phyloP scores from a whole-genome alignment of 2,329 filamentous ascomycete species.

The Albifimbria verrucaria region DNA sequence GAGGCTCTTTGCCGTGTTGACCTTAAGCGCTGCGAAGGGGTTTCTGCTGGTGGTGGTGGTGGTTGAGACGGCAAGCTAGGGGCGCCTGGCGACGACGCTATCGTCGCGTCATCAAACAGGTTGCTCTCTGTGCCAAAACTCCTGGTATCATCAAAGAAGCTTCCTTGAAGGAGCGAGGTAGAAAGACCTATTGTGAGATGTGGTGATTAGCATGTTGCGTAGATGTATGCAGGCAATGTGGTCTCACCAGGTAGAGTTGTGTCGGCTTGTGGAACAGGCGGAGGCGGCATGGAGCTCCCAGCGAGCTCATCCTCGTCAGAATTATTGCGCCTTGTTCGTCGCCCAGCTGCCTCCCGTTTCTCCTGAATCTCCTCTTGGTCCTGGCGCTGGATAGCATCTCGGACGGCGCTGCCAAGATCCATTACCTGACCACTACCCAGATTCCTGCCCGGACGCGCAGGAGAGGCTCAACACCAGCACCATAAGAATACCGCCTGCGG shows the following conservation, averaged over 20 bases:
- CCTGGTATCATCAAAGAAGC: conserved; percentile 23
- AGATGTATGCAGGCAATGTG: background rate
- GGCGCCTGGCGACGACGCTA: conserved; percentile 23
- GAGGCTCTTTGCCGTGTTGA: too few species aligned
- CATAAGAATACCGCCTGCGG: conserved; percentile 35
- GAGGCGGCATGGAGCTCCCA: background rate
- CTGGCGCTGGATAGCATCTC: conserved; percentile 19
- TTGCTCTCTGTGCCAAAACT: conserved; percentile 35
- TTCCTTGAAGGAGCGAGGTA: background rate
- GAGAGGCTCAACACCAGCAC: conserved; percentile 31
- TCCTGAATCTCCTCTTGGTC: conserved; percentile 10
- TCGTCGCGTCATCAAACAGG: conserved; percentile 33
- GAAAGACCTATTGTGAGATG: background rate
- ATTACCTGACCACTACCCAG: conserved; percentile 10
- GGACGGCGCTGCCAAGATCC: conserved; percentile 26
- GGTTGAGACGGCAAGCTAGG: conserved; percentile 5
- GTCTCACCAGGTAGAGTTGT: background rate
- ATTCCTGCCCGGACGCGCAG: conserved; percentile 17
- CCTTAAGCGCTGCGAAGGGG: background rate
- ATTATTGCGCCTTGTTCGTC: conserved; percentile 2
- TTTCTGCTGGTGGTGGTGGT: background rate
- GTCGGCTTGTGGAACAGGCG: background rate
- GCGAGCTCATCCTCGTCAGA: conserved; percentile 19
- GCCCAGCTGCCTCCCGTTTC: background rate
- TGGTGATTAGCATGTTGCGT: background rate